phyloP scores from a whole-genome alignment of 1,284 basidiomycete genomes.

The Leccinum subspadiceum region DNA sequence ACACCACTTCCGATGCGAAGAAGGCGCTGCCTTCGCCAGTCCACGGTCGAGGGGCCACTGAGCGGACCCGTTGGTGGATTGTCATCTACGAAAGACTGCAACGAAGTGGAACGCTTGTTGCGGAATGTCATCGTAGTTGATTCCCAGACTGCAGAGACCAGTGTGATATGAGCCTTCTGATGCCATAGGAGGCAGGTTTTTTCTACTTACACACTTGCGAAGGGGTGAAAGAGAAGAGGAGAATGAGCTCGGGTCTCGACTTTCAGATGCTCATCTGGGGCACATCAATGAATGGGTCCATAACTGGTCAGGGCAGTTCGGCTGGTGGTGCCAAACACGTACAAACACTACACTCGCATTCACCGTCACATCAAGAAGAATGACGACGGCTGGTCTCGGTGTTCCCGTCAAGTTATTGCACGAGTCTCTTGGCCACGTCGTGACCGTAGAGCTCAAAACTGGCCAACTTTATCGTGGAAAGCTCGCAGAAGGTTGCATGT shows the following conservation, averaged over 20 bases:
- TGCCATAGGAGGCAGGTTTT: not conserved
- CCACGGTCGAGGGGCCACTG: conserved; percentile 29
- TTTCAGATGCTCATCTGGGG: not conserved
- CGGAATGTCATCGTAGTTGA: conserved; percentile 19
- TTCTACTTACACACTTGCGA: conserved; percentile 4
- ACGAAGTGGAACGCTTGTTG: conserved; percentile 20
- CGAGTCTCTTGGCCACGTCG: conserved; percentile 92
- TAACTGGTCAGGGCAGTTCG: not conserved
- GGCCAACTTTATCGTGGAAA: conserved; percentile 97
- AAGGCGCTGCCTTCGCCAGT: conserved; percentile 33
- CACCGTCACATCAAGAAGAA: conserved; percentile 17
- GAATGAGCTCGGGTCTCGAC: not conserved
- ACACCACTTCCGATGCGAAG: conserved; percentile 27
- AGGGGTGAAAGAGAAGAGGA: not conserved
- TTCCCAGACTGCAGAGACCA: not conserved
- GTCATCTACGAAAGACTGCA: conserved; percentile 19
- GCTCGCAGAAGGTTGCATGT: conserved; percentile 79
- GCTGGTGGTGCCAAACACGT: conserved; percentile 22
- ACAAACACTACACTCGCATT: conserved; percentile 15
- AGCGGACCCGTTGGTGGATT: conserved; percentile 26
- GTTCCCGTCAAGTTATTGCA: conserved; percentile 92
- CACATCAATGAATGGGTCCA: not conserved
- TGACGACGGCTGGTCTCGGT: conserved; percentile 61
- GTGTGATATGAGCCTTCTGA: not conserved
- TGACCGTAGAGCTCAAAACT: conserved; percentile 97